Evolutionary conservation across 208 protist genomes (phyloP).

Genomic region (Acanthamoeba lugdunensis): DNA sequence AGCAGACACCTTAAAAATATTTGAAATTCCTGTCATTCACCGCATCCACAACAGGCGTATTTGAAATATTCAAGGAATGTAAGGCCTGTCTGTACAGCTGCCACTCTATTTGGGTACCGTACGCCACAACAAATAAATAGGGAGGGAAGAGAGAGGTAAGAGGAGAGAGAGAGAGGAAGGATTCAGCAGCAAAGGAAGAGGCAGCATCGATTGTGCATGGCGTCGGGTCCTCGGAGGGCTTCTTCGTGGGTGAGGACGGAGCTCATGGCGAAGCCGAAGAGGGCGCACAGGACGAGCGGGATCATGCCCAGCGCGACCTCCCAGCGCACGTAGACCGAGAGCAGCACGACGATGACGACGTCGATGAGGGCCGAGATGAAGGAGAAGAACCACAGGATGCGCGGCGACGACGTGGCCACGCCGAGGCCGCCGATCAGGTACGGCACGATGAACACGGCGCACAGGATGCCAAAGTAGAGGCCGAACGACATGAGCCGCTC

Average conservation of each 20-base stretch:
- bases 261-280: conserved; percentile 50
- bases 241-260: neutral
- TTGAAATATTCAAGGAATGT: too few relatives aligned
- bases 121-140: neutral
- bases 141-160: too few relatives aligned
- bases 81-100: neutral
- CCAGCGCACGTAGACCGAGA: neutral
- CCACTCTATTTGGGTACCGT: neutral
- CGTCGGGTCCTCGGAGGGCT: neutral
- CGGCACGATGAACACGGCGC: conserved; percentile 4
- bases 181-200: conserved; percentile 53
- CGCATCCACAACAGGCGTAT: too few relatives aligned
- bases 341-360: conserved; percentile 5
- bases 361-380: conserved; percentile 7
- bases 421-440: conserved; percentile 11
- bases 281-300: neutral
- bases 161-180: neutral
- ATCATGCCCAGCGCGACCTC: conserved; percentile 8
- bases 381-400: conserved; percentile 54
- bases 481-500: neutral
- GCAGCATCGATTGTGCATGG: conserved; percentile 21
- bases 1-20: too few relatives aligned
- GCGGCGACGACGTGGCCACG: neutral
- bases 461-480: conserved; percentile 28
- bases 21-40: too few relatives aligned